These are phyloP conservation scores for Leishmania tropica DNA, from an alignment of 208 protist species.

Conservation along the genomic window DNA sequence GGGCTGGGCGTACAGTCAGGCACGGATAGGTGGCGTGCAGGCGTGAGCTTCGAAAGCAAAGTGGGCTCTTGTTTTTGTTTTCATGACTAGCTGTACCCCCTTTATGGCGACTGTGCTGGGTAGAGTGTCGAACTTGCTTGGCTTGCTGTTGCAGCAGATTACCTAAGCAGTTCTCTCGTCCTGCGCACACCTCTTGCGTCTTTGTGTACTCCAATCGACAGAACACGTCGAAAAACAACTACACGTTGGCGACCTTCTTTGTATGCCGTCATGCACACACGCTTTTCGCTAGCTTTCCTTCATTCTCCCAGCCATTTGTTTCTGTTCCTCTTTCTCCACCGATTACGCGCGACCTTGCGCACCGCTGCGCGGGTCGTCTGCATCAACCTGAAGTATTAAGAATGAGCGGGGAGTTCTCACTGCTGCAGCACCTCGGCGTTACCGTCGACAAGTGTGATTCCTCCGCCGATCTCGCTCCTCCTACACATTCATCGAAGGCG, in stretches of 20 bases:
- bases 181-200: neutral
- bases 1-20: neutral
- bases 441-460: constrained; percentile 28
- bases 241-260: neutral
- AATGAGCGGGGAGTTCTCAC: constrained; percentile 61
- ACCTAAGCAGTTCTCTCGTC: neutral
- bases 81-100: neutral
- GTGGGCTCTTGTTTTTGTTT: neutral
- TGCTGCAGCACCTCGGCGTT: constrained; percentile 63
- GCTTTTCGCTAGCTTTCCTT: neutral
- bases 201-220: neutral
- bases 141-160: neutral
- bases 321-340: neutral
- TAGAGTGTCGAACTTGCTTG: neutral
- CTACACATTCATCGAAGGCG: neutral
- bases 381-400: neutral
- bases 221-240: neutral
- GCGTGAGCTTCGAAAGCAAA: neutral
- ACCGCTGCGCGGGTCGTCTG: neutral
- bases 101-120: neutral
- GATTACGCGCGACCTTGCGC: neutral
- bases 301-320: neutral
- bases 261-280: neutral
- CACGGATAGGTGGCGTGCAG: neutral
- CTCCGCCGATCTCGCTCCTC: neutral